Conservation (phyloP, 148 eudicot species). For the Talinum fruticosum region DNA sequence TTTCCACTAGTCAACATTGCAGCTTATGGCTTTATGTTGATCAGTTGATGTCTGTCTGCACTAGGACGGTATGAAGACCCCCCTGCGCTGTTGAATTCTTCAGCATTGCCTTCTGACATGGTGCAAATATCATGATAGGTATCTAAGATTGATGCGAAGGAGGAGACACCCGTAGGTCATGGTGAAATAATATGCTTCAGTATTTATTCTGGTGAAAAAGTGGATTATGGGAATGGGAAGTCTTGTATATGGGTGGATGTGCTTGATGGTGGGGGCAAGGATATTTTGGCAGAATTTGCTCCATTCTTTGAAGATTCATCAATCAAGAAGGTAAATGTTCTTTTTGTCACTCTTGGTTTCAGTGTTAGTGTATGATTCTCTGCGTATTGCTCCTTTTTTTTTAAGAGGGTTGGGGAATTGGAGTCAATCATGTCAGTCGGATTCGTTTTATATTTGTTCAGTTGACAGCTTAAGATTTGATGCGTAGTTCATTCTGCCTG, state of each 20-base stretch:
- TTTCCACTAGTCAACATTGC: neutral
- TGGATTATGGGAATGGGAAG: constrained; percentile 79
- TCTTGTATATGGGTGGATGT: constrained; percentile 95
- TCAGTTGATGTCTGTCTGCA: constrained; percentile 8
- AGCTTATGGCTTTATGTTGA: neutral
- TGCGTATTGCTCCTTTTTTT: too few relatives aligned
- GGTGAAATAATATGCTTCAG: constrained; percentile 98
- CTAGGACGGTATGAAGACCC: too few relatives aligned
- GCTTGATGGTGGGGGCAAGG: constrained; percentile 82
- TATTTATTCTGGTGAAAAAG: constrained; percentile 78
- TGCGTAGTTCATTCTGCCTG: too few relatives aligned
- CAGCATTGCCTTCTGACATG: constrained; percentile 10
- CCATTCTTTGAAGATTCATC: constrained; percentile 83
- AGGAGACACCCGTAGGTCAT: constrained; percentile 89
- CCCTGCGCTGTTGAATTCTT: neutral
- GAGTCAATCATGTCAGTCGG: too few relatives aligned
- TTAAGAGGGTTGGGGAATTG: too few relatives aligned
- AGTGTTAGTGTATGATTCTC: too few relatives aligned
- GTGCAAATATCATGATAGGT: constrained; percentile 46
- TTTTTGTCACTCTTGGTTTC: neutral
- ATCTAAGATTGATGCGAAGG: constrained; percentile 88
- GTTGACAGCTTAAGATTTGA: too few relatives aligned
- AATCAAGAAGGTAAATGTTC: constrained; percentile 64
- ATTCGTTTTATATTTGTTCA: too few relatives aligned
- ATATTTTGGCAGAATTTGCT: constrained; percentile 67